Evolutionary conservation across 2,329 filamentous ascomycete genomes (phyloP).

Genomic region (Aspergillus tubingensis): DNA sequence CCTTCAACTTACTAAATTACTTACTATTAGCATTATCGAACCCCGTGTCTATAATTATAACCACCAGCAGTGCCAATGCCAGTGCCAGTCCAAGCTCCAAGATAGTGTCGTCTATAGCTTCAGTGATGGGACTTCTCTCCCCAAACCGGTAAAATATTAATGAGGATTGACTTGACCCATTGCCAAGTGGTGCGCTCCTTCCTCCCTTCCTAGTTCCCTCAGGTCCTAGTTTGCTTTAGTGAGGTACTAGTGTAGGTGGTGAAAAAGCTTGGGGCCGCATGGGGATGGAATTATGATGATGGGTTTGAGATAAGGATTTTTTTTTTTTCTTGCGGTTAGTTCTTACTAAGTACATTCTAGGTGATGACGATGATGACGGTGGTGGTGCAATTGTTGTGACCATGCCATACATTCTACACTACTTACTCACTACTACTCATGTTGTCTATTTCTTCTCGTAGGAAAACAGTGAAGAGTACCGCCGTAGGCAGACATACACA

Average conservation of each 20-base stretch:
- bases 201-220: neutral
- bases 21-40: neutral
- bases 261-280: slow-evolving; percentile 2
- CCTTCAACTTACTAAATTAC: neutral
- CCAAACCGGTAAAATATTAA: neutral
- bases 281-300: no score
- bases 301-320: no score
- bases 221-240: neutral
- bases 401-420: neutral
- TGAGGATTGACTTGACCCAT: neutral
- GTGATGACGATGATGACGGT: no score
- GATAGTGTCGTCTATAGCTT: neutral
- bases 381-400: no score
- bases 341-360: no score
- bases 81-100: neutral
- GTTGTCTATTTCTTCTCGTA: no score
- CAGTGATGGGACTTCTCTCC: neutral
- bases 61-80: neutral
- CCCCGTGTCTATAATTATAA: slow-evolving; percentile 9
- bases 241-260: slow-evolving; percentile 16
- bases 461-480: no score
- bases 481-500: no score
- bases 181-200: neutral
- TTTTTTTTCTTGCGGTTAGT: no score
- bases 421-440: no score